Evolutionary conservation across 2,329 filamentous ascomycete species (phyloP), one percentile per base, ranked within the genome.

Genomic region (Lecanicillium sp.): DNA sequence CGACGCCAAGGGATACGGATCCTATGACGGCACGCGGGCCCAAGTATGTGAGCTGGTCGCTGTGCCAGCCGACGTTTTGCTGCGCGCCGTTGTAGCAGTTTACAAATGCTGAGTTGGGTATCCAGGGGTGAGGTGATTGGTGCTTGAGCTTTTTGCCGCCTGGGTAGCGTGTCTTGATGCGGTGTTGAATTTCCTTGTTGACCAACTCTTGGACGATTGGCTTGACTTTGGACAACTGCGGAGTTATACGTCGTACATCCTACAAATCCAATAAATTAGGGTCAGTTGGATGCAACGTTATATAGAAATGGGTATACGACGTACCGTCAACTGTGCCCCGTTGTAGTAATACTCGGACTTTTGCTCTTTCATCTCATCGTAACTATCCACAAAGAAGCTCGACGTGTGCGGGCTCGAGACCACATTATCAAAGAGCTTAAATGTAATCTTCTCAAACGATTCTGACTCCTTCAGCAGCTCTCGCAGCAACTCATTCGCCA

Each of bases 21-120:
- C 89, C 92, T 42, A 96, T 96, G 16, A 94, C 72, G 6, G 90
- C 78, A 7, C 84, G 79, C 0, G 92, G 92, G 0, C 92, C 92
- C 1, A 96, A 73, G 53, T 96, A 96, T 0, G 90, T 95, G 13
- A 95, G 70, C 51, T 95, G 85, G 55, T 98, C 92, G 27, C 84
- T 80, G 60, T 98, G 92, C 62, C 86, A 96, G 22, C 92, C 92
- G 1, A 96, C 89, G 44, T 72, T 86, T 62, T 96, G 78, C 9
- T 78, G 70, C 0, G 78, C 81, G 0, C 89, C 89, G 50, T 81
- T 70, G 58, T 98, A 98, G 64, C 87, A 94, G 58, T 98, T 98
- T 13, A 94, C 89, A 53, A 95, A 90, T 0, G 89, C 87, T 0
- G 87, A 86, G 54, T 96, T 96, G 9, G 90, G 85, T 8, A 67